These are phyloP conservation scores for Populus hybrid DNA, from an alignment of 441 rosid species.

Conservation along the genomic window DNA sequence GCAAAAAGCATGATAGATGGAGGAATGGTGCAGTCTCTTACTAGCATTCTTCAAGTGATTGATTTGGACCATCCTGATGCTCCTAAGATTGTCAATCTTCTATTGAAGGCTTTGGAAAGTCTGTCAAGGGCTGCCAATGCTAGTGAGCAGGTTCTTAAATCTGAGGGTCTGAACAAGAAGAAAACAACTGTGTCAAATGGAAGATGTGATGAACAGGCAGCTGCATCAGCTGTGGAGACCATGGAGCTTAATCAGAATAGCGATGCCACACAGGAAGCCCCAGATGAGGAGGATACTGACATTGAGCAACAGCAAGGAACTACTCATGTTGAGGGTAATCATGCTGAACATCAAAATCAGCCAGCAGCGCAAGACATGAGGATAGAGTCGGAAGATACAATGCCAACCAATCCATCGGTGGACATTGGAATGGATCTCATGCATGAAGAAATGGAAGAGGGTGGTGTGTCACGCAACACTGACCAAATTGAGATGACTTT, in stretches of 20 bases:
- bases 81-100: constrained; percentile 80
- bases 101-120: constrained; percentile 85
- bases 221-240: constrained; percentile 42
- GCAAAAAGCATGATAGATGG: constrained; percentile 98
- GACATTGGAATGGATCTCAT: constrained; percentile 83
- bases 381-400: constrained; percentile 59
- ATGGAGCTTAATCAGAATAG: constrained; percentile 46
- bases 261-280: constrained; percentile 44
- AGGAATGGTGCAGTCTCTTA: constrained; percentile 76
- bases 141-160: constrained; percentile 66
- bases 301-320: constrained; percentile 49
- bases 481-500: constrained; percentile 88
- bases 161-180: constrained; percentile 68
- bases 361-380: constrained; percentile 69
- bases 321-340: constrained; percentile 47
- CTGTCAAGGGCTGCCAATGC: constrained; percentile 95
- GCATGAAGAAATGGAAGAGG: constrained; percentile 80
- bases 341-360: constrained; percentile 44
- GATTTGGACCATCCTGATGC: constrained; percentile 99
- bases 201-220: constrained; percentile 47
- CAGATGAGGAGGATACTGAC: constrained; percentile 44
- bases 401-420: constrained; percentile 47
- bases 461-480: constrained; percentile 47
- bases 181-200: constrained; percentile 47
- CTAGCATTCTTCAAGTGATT: constrained; percentile 76